These are phyloP conservation scores for Botryotinia globosa DNA, from an alignment of 2,329 filamentous ascomycete genomes.

Conservation along the genomic window DNA sequence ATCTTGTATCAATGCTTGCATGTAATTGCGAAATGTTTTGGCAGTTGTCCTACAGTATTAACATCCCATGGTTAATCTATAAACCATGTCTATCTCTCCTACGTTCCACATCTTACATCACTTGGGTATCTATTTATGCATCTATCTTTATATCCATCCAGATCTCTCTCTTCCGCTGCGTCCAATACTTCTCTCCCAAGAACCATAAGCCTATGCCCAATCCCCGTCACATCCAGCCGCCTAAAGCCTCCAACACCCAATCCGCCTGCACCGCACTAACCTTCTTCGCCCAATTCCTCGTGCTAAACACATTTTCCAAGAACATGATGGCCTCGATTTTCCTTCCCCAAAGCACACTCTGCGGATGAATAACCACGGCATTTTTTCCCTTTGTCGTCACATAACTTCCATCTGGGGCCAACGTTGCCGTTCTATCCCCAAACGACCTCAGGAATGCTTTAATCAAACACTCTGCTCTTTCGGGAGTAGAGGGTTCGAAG, in stretches of 20 bases:
- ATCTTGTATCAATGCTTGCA: background rate
- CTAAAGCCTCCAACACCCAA: constrained; percentile 49
- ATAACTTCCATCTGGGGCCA: constrained; percentile 60
- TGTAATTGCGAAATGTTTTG: background rate
- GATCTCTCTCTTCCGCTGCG: background rate
- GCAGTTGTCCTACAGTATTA: background rate
- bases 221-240: constrained; percentile 3
- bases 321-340: constrained; percentile 69
- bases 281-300: constrained; percentile 65
- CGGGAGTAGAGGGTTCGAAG: constrained; percentile 53
- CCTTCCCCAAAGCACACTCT: constrained; percentile 59
- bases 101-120: background rate
- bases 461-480: constrained; percentile 53
- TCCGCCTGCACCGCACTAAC: constrained; percentile 59
- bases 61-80: background rate
- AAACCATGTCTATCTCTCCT: background rate
- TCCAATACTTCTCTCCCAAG: background rate
- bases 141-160: background rate
- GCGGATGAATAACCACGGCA: constrained; percentile 59
- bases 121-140: background rate
- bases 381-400: constrained; percentile 59
- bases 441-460: constrained; percentile 64
- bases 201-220: background rate
- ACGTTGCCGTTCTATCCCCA: constrained; percentile 56
- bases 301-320: constrained; percentile 63